Conservation (phyloP, 2,329 filamentous ascomycete genomes). For the Neofusicoccum cordaticola region DNA sequence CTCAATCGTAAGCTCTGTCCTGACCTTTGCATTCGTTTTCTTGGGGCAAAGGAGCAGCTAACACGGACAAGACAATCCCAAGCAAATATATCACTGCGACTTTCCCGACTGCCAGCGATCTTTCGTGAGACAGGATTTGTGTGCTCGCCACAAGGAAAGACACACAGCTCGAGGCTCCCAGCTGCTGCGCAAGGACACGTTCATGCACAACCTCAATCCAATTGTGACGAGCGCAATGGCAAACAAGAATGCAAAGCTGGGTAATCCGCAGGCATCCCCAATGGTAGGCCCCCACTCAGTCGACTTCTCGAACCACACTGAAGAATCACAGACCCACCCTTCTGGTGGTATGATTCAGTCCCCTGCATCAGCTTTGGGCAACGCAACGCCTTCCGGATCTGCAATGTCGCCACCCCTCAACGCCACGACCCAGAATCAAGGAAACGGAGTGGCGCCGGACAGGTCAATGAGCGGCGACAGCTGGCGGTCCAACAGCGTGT, state of each 20-base stretch:
- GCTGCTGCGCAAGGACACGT: conserved; percentile 67
- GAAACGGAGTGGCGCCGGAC: not conserved
- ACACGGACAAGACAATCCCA: conserved; percentile 68
- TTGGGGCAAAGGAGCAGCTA: conserved; percentile 17
- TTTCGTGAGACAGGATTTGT: conserved; percentile 91
- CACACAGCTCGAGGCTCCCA: conserved; percentile 66
- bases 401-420: conserved; percentile 36
- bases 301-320: not conserved
- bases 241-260: conserved; percentile 27
- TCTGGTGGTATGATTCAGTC: conserved; percentile 23
- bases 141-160: conserved; percentile 61
- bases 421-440: conserved; percentile 17
- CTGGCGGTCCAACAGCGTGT: conserved; percentile 25
- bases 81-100: conserved; percentile 91
- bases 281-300: conserved; percentile 20
- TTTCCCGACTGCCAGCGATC: conserved; percentile 85
- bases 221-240: conserved; percentile 33
- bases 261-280: conserved; percentile 25
- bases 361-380: conserved; percentile 28
- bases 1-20: conserved; percentile 71
- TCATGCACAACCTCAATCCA: conserved; percentile 52
- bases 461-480: conserved; percentile 36
- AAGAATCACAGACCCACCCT: not conserved
- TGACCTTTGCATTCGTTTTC: not conserved
- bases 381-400: conserved; percentile 19